These are phyloP conservation scores for Chrysoporthe puriensis DNA, from an alignment of 2,329 filamentous ascomycete species.

Conservation along the genomic window DNA sequence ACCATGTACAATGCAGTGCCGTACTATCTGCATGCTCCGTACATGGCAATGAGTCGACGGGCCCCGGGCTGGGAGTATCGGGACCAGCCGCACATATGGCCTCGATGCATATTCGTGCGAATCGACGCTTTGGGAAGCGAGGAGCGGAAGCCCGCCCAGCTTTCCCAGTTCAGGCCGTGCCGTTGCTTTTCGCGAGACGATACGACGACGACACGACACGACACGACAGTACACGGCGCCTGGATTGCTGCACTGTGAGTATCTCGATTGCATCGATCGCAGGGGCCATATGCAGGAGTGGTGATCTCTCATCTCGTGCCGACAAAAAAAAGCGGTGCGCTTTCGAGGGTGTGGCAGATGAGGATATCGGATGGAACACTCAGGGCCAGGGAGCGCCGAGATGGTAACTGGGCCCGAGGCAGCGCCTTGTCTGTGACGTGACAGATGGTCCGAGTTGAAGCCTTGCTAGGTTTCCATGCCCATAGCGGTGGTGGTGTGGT, in stretches of 20 bases:
- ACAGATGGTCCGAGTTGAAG: conserved; percentile 15
- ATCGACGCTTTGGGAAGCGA: conserved; percentile 13
- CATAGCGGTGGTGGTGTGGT: conserved; percentile 6
- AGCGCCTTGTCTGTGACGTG: conserved; percentile 13
- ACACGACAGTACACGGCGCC: conserved; percentile 3
- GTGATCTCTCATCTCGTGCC: conserved; percentile 28
- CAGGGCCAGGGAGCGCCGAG: conserved; percentile 10
- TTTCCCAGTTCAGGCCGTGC: neutral
- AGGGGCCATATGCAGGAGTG: conserved; percentile 22
- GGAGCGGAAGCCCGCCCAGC: neutral
- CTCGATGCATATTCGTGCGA: conserved; percentile 7
- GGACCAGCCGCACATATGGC: conserved; percentile 12
- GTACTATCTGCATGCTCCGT: neutral
- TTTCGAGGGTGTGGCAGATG: conserved; percentile 25
- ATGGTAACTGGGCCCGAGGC: neutral
- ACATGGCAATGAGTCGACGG: conserved; percentile 3
- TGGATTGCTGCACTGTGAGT: conserved; percentile 24
- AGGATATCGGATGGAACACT: neutral
- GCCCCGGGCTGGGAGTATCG: neutral
- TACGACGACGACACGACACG: neutral
- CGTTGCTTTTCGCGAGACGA: neutral
- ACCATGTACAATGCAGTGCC: neutral
- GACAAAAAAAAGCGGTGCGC: conserved; percentile 31
- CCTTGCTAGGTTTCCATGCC: neutral
- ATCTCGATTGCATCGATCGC: conserved; percentile 27